Conservation (phyloP, 2,329 filamentous ascomycete genomes). For the Calonectria fujianensis region DNA sequence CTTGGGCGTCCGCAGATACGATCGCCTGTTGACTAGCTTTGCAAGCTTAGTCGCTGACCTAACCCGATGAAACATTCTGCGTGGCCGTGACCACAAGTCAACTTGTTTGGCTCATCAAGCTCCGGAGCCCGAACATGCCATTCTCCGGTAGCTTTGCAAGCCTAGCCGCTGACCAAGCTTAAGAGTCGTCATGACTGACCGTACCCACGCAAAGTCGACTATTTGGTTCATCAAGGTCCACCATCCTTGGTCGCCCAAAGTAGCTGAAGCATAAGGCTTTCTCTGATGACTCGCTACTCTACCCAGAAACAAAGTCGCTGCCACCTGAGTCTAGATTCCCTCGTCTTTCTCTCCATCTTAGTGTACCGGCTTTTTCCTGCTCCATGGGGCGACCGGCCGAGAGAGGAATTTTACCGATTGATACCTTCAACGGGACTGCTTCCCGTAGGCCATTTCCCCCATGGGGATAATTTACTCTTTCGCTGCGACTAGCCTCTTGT, state of each 20-base stretch:
- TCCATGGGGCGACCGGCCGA: background rate
- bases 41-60: background rate
- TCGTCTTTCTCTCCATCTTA: background rate
- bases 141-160: background rate
- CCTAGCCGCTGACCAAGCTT: background rate
- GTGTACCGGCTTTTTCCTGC: constrained; percentile 1
- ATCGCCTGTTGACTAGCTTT: background rate
- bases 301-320: background rate
- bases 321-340: background rate
- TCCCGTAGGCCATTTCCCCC: background rate
- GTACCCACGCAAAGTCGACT: background rate
- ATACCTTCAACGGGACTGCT: background rate
- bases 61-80: background rate
- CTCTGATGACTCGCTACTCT: background rate
- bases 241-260: background rate
- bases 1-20: background rate
- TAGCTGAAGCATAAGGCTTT: background rate
- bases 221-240: background rate
- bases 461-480: background rate
- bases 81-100: background rate
- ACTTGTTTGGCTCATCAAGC: background rate
- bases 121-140: background rate
- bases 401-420: background rate
- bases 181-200: too few species aligned
- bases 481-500: background rate